phyloP scores from a whole-genome alignment of 441 rosid species.

The Euphorbia celastroides region DNA sequence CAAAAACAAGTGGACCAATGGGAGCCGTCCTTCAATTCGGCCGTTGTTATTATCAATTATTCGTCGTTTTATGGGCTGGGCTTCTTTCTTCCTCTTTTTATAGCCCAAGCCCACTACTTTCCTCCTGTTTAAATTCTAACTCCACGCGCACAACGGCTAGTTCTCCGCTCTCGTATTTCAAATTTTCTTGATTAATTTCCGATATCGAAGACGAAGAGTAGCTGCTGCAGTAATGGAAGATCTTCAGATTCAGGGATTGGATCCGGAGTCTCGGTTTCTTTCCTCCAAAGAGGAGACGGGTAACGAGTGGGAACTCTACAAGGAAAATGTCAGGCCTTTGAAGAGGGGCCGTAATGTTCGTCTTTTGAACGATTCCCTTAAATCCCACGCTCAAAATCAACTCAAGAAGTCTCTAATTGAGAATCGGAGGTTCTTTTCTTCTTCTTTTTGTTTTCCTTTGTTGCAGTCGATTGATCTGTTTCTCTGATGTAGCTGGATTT shows the following conservation, averaged over 20 bases:
- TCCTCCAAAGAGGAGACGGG: constrained; percentile 65
- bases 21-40: background rate
- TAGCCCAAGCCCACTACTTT: constrained; percentile 5
- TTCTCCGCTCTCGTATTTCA: constrained; percentile 1
- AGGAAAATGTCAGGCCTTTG: constrained; percentile 80
- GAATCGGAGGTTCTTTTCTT: constrained; percentile 46
- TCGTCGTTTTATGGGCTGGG: background rate
- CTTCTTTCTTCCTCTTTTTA: background rate
- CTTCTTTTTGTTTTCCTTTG: background rate
- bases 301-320: constrained; percentile 83
- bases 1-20: background rate
- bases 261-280: constrained; percentile 77
- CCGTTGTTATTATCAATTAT: background rate
- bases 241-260: constrained; percentile 33
- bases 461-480: background rate
- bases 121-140: background rate
- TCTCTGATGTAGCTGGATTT: background rate
- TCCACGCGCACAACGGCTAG: constrained; percentile 13
- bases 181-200: background rate
- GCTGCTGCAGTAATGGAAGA: constrained; percentile 26
- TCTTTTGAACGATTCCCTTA: constrained; percentile 66
- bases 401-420: constrained; percentile 55
- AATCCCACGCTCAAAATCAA: constrained; percentile 44
- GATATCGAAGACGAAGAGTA: constrained; percentile 6
- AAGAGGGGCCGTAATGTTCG: constrained; percentile 80